Evolutionary conservation across 257 asterid genomes (phyloP), one percentile per base, ranked within the genome.

Genomic region (Solanum habrochaites): DNA sequence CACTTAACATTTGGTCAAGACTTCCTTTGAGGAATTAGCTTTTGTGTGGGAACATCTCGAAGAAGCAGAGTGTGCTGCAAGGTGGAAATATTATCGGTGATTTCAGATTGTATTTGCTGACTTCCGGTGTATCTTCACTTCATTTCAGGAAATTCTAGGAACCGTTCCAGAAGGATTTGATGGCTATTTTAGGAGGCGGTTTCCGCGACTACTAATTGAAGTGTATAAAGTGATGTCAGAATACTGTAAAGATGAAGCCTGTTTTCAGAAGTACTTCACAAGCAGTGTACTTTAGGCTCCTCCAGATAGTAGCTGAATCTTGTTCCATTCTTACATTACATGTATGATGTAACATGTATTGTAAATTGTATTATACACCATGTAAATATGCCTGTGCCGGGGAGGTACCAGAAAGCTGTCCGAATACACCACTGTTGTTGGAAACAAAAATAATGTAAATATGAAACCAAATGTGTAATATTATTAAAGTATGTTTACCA

Each of bases 101-200:
- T 39, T 39, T 23, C 31, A 3, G 47, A 39, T 73, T 73, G 81
- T 37, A 18, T 60, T 29, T 73, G 43, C 74, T 81, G 70, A 77
- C 75, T 83, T 69, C 58, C 43, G 42, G 62, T 11, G 32, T 72
- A 31, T 66, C 29, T 83, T 62, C 80, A 72, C 85, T 82, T 85
- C 21, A 78, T 91, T 83, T 75, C 95, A 96, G 99, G 94, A 91
- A 87, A 60, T 93, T 82, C 72, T 97, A 43, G 98, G 99, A 90
- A 84, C 96, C 7, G 88, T 97, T 15, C 99, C 99, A 3, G 98
- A 94, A 91, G 99, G 99, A 86, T 97, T 92, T 77, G 96, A 95
- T 70, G 82, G 90, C 78, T 95, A 97, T 90, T 97, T 97, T 93
- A 90, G 88, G 86, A 93, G 92, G 35, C 94, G 96, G 88, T 97